Evolutionary conservation across 345 rosid species (phyloP).

Genomic region (Microcos paniculata): DNA sequence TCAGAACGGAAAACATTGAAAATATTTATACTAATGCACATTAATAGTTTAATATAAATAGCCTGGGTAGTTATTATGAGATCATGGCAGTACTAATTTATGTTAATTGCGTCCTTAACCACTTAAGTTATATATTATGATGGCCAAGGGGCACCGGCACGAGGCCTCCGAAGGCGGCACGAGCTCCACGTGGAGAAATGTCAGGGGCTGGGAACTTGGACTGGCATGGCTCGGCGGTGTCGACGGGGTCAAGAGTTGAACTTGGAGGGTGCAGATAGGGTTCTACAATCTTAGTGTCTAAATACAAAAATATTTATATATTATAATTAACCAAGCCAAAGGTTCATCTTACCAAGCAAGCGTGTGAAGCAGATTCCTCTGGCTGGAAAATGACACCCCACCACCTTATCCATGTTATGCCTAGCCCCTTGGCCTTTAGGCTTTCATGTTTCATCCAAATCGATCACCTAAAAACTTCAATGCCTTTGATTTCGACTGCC

Average conservation of each 20-base stretch:
- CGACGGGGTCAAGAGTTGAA: constrained; percentile 31
- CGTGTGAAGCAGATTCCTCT: constrained; percentile 30
- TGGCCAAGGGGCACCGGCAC: constrained; percentile 23
- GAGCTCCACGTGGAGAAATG: constrained; percentile 48
- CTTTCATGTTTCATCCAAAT: no score
- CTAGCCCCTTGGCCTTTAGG: background rate
- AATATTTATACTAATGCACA: background rate
- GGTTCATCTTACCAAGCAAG: background rate
- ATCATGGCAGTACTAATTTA: background rate
- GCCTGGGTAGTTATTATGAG: background rate
- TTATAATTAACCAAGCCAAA: background rate
- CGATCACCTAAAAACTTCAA: no score
- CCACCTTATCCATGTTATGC: constrained; percentile 30
- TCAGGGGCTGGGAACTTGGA: constrained; percentile 23
- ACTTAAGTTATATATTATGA: background rate
- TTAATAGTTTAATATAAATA: background rate
- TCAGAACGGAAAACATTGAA: background rate
- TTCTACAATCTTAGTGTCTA: background rate
- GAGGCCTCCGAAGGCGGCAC: constrained; percentile 21
- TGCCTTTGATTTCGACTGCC: background rate
- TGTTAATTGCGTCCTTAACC: background rate
- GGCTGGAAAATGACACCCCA: constrained; percentile 35
- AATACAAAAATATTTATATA: background rate
- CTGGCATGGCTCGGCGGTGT: constrained; percentile 28
- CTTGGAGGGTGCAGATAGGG: background rate